These are phyloP conservation scores for Ophiobolus disseminans DNA, from an alignment of 2,329 filamentous ascomycete genomes.

Conservation along the genomic window DNA sequence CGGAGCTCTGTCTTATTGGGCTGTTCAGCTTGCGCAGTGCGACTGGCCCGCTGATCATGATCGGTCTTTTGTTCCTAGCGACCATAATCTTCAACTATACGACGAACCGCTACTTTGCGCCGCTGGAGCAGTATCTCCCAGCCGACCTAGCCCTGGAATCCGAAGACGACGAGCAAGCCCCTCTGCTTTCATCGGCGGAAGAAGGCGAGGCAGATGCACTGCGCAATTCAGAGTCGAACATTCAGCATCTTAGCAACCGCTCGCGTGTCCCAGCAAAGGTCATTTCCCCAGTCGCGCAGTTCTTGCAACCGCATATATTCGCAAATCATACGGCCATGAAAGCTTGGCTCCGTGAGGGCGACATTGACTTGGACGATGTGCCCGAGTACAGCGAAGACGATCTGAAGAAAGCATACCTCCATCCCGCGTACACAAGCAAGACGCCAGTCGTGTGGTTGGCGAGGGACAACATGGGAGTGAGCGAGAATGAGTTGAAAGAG, in stretches of 20 bases:
- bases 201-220: slow-evolving; percentile 35
- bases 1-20: slow-evolving; percentile 82
- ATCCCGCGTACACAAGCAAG: slow-evolving; percentile 43
- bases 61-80: slow-evolving; percentile 37
- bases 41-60: slow-evolving; percentile 43
- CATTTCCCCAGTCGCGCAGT: slow-evolving; percentile 39
- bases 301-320: slow-evolving; percentile 46
- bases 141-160: slow-evolving; percentile 37
- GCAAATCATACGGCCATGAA: slow-evolving; percentile 45
- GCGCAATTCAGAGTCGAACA: slow-evolving; percentile 25
- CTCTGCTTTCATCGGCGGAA: slow-evolving; percentile 41
- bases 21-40: slow-evolving; percentile 66
- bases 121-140: slow-evolving; percentile 46
- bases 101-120: slow-evolving; percentile 44
- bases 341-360: slow-evolving; percentile 41
- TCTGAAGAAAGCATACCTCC: slow-evolving; percentile 43
- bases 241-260: slow-evolving; percentile 36
- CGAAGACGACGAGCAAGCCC: slow-evolving; percentile 36
- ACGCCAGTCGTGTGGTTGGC: slow-evolving; percentile 46
- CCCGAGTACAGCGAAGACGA: slow-evolving; percentile 44
- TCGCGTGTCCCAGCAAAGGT: slow-evolving; percentile 31
- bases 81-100: slow-evolving; percentile 44
- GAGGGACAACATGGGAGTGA: slow-evolving; percentile 41
- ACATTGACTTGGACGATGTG: slow-evolving; percentile 40
- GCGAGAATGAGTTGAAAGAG: slow-evolving; percentile 39